Conservation (phyloP, 805 yeast genomes). For the Lachancea sp. region DNA sequence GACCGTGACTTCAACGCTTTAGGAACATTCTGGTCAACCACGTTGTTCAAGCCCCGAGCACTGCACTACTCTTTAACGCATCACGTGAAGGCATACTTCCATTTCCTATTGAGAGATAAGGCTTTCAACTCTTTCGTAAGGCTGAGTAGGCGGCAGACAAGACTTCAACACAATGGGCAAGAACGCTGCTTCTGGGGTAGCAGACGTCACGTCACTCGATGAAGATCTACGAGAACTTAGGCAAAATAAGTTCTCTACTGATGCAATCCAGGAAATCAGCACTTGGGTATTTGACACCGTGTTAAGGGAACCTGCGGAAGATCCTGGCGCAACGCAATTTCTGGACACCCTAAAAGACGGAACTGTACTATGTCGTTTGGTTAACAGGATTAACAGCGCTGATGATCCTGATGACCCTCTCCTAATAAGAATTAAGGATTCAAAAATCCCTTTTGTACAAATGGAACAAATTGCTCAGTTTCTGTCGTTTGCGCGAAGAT, state of each 20-base stretch:
- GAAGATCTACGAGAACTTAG: conserved; percentile 52
- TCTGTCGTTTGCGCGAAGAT: conserved; percentile 49
- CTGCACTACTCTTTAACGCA: no score
- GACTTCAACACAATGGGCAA: neutral
- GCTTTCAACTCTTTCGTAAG: no score
- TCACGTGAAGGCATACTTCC: no score
- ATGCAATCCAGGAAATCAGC: conserved; percentile 38
- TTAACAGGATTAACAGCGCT: conserved; percentile 34
- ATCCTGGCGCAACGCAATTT: conserved; percentile 36
- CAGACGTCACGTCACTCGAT: conserved; percentile 54
- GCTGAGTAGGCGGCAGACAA: neutral
- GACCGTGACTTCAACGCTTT: no score
- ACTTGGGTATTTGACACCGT: conserved; percentile 48
- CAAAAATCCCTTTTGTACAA: conserved; percentile 66
- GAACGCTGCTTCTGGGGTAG: conserved; percentile 1
- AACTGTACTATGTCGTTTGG: conserved; percentile 40
- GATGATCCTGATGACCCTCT: conserved; percentile 31
- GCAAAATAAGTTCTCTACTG: conserved; percentile 42
- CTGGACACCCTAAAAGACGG: conserved; percentile 60
- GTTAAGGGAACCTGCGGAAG: conserved; percentile 25
- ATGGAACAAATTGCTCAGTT: conserved; percentile 84
- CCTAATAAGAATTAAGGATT: conserved; percentile 46
- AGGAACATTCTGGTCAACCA: no score
- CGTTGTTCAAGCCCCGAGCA: no score
- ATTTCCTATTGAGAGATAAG: no score